Conservation (phyloP, 805 yeast genomes). For the Lipomyces starkeyi region DNA sequence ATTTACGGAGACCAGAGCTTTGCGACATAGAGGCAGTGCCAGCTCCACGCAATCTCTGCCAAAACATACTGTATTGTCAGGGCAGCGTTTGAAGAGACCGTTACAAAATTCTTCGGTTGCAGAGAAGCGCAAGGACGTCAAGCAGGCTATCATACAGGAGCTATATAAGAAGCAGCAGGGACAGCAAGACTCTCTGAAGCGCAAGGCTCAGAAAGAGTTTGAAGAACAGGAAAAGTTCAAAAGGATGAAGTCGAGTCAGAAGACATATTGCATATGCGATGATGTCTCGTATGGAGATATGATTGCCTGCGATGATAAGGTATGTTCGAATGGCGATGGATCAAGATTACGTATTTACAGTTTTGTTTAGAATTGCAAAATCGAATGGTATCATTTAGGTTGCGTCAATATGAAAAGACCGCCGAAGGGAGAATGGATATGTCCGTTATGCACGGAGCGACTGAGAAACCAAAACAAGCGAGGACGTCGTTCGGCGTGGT, state of each 20-base stretch:
- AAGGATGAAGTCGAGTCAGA: conserved; percentile 6
- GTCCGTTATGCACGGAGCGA: conserved; percentile 61
- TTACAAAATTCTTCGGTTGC: not conserved
- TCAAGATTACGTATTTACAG: not conserved
- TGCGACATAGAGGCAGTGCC: not conserved
- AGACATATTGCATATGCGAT: conserved; percentile 56
- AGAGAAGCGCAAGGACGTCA: not conserved
- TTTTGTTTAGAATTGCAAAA: conserved; percentile 60
- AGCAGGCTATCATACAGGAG: conserved; percentile 6
- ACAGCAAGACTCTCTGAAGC: conserved; percentile 4
- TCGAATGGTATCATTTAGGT: conserved; percentile 96
- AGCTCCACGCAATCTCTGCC: not conserved
- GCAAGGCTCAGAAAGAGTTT: conserved; percentile 5
- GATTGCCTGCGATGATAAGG: conserved; percentile 87
- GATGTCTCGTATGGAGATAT: conserved; percentile 67
- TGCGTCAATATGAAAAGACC: conserved; percentile 86
- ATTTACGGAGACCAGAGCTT: not conserved
- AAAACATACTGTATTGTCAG: not conserved
- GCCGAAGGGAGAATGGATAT: conserved; percentile 86
- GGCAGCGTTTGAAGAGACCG: not conserved
- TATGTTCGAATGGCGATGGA: conserved; percentile 52
- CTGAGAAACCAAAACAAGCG: not conserved
- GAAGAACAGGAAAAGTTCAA: not conserved
- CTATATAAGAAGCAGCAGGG: not conserved
- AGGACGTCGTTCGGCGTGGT: not conserved